Base-by-base conservation (phyloP, 352 stramenopile species). In the Pythium utonaiense region DNA sequence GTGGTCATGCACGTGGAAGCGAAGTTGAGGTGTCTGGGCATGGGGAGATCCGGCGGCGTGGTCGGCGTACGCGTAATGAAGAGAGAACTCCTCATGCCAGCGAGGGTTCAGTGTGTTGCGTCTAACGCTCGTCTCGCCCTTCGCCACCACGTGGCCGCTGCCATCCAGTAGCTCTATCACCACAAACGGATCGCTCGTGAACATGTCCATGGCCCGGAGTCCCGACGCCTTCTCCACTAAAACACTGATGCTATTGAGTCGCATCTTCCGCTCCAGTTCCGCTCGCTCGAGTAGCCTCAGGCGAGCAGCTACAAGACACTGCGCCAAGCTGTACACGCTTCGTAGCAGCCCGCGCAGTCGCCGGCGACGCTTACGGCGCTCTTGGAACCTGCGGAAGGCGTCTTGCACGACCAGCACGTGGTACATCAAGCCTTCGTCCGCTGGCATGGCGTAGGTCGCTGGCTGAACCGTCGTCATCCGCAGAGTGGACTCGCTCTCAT, bases 21-120 rank as follows among this genome's bases (percentile, higher is more conserved):
- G 40, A 19, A 68, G 28, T 14, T n/a, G 40, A 8, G 41, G 57
- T 24, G 41, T 27, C 13, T 10, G 30, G 3, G 38, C 13, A 9
- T 45, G 16, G 17, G 38, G 38, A 5, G 24, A n/a, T 6, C 42
- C 6, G 6, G 24, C 42, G 12, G 21, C 45, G n/a, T 85, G 64
- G 12, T 58, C 62, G n/a, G 34, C 42, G 24, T 70, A 83, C n/a
- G 60, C 67, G 41, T 85, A 89, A 9, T 67, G 68, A 13, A 92
- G 70, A 25, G 63, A 55, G 47, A 92, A 92, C 60, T 88, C 78
- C 44, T 92, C 83, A 60, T 89, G 81, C 83, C 83, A 92, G 31
- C 72, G 77, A 1, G 83, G 83, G 12, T 85, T 83, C 10, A 74
- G 65, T 2, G 78, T 83, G 28, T 79, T 79, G 25, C 68, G 62